These are phyloP conservation scores for Cynanchum wilfordii DNA, from an alignment of 257 asterid species.

Conservation along the genomic window DNA sequence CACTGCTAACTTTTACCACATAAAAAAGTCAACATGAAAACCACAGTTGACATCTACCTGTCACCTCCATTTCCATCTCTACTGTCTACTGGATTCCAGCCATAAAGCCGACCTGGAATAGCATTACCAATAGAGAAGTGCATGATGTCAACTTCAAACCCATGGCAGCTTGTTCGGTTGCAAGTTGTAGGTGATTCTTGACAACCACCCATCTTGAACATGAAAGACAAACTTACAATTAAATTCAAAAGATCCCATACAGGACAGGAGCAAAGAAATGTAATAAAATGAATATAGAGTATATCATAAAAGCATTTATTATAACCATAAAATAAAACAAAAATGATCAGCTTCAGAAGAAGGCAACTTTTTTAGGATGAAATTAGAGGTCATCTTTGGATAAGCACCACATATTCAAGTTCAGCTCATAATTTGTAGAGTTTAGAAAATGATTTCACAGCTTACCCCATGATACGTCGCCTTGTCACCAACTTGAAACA, in stretches of 20 bases:
- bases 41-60: constrained; percentile 30
- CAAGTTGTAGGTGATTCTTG: constrained; percentile 61
- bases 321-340: background rate
- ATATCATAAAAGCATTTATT: background rate
- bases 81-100: constrained; percentile 42
- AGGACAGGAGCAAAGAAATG: constrained; percentile 6
- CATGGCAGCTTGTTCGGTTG: constrained; percentile 63
- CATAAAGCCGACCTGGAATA: constrained; percentile 81
- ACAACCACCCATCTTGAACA: constrained; percentile 84
- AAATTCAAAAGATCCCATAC: constrained; percentile 13
- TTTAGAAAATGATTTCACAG: constrained; percentile 2
- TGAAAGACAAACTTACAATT: constrained; percentile 18
- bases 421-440: background rate
- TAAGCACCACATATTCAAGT: too few relatives aligned
- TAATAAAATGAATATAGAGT: constrained; percentile 2
- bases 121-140: constrained; percentile 84
- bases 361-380: background rate
- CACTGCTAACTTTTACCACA: background rate
- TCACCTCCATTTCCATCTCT: constrained; percentile 48
- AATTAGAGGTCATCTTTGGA: too few relatives aligned
- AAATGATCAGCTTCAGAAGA: constrained; percentile 2
- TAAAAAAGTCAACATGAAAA: background rate
- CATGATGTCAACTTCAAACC: constrained; percentile 84
- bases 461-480: constrained; percentile 75
- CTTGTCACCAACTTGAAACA: constrained; percentile 83